phyloP scores from a whole-genome alignment of 495 filamentous ascomycete genomes.

The Choiromyces venosus region DNA sequence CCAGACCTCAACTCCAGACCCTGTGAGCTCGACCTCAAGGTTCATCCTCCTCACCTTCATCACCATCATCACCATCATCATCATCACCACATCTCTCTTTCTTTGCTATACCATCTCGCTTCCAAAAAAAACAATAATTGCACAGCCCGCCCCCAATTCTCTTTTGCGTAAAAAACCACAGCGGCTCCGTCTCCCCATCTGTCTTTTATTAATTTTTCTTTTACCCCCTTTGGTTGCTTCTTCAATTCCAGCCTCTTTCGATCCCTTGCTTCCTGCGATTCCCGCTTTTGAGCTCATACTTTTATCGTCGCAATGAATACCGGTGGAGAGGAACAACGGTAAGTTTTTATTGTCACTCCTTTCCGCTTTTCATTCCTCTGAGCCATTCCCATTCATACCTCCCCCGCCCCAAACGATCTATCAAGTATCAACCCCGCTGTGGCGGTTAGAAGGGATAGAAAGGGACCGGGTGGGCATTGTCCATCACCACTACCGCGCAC shows the following conservation, averaged over 20 bases:
- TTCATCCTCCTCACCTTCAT: neutral
- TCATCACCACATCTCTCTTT: neutral
- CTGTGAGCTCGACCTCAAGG: neutral
- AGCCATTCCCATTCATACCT: neutral
- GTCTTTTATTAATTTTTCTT: neutral
- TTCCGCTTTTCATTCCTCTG: neutral
- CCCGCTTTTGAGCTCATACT: neutral
- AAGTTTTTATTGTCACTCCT: constrained; percentile 8
- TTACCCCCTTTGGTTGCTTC: neutral
- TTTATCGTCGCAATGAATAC: constrained; percentile 23
- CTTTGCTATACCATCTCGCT: neutral
- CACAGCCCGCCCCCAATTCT: neutral
- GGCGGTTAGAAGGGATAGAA: neutral
- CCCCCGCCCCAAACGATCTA: neutral
- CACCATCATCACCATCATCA: neutral
- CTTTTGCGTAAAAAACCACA: neutral
- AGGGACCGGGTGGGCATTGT: neutral
- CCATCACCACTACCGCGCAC: neutral
- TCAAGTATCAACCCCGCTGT: neutral
- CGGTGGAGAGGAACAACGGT: constrained; percentile 34
- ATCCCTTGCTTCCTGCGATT: constrained; percentile 1
- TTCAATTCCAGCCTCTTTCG: neutral
- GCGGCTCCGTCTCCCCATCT: neutral
- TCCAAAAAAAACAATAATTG: neutral
- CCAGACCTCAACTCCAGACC: neutral